These are phyloP conservation scores for Begonia loranthoides DNA, from an alignment of 306 rosid species.

Conservation along the genomic window DNA sequence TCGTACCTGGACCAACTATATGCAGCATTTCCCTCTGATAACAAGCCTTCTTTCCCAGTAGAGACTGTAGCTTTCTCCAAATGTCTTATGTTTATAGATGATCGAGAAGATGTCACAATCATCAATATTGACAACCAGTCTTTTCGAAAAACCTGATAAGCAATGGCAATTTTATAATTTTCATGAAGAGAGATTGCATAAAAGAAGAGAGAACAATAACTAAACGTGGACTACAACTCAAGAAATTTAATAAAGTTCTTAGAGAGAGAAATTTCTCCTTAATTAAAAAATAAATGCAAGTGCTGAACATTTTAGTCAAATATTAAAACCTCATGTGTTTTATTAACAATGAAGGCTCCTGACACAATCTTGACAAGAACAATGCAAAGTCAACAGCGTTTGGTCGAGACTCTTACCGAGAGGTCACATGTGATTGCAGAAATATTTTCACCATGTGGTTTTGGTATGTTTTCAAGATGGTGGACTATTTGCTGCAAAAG, in stretches of 20 bases:
- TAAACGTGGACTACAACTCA: too few relatives aligned
- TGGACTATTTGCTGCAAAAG: conserved; percentile 67
- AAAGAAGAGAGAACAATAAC: too few relatives aligned
- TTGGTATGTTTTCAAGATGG: conserved; percentile 87
- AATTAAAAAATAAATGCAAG: too few relatives aligned
- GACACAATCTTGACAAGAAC: not conserved
- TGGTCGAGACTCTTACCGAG: conserved; percentile 34
- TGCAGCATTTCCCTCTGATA: conserved; percentile 92
- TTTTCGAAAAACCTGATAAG: conserved; percentile 74
- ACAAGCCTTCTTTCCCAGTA: conserved; percentile 90
- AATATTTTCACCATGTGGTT: conserved; percentile 84
- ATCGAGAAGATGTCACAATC: conserved; percentile 89
- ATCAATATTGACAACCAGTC: conserved; percentile 86
- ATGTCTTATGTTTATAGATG: conserved; percentile 91
- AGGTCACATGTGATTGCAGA: conserved; percentile 83
- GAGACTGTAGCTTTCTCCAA: conserved; percentile 98
- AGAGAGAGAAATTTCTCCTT: too few relatives aligned
- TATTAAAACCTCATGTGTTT: too few relatives aligned
- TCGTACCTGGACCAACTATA: conserved; percentile 93
- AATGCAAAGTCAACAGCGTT: conserved; percentile 7
- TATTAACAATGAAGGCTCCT: not conserved
- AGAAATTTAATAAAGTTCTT: too few relatives aligned
- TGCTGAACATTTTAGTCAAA: too few relatives aligned
- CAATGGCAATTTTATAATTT: not conserved
- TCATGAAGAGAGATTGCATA: not conserved